These are phyloP conservation scores for Periconia sp. DNA, from an alignment of 2,329 filamentous ascomycete genomes.

Conservation along the genomic window DNA sequence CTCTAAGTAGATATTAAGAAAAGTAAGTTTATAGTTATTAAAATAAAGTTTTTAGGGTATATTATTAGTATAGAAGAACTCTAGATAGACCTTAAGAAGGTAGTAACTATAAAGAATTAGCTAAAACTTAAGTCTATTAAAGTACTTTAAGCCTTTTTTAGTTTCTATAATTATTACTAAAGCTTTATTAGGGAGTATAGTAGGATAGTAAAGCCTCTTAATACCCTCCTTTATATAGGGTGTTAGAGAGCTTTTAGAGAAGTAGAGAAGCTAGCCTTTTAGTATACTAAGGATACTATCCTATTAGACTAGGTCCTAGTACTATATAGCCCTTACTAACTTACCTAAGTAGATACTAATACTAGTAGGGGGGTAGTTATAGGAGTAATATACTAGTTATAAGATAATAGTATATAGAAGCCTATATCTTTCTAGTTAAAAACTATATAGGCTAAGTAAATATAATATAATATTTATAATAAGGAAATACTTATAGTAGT, in stretches of 20 bases:
- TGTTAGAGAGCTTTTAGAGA: not conserved
- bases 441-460: too few relatives aligned
- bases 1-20: slow-evolving; percentile 7
- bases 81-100: not conserved
- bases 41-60: slow-evolving; percentile 4
- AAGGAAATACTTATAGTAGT: too few relatives aligned
- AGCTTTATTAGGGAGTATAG: too few relatives aligned
- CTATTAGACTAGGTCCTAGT: not conserved
- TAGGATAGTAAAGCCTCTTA: not conserved
- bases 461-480: too few relatives aligned
- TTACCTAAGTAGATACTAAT: not conserved
- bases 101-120: slow-evolving; percentile 8
- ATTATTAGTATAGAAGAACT: slow-evolving; percentile 5
- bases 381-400: not conserved
- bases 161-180: slow-evolving; percentile 12
- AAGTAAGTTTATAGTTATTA: slow-evolving; percentile 6
- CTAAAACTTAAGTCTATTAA: slow-evolving; percentile 2
- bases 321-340: not conserved
- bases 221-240: not conserved
- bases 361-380: not conserved
- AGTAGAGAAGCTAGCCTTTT: too few relatives aligned
- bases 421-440: too few relatives aligned
- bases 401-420: slow-evolving; percentile 1
- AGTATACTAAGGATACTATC: not conserved
- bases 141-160: slow-evolving; percentile 8